Base-by-base conservation (phyloP, 208 protist genomes). In the Leishmania martiniquensis region DNA sequence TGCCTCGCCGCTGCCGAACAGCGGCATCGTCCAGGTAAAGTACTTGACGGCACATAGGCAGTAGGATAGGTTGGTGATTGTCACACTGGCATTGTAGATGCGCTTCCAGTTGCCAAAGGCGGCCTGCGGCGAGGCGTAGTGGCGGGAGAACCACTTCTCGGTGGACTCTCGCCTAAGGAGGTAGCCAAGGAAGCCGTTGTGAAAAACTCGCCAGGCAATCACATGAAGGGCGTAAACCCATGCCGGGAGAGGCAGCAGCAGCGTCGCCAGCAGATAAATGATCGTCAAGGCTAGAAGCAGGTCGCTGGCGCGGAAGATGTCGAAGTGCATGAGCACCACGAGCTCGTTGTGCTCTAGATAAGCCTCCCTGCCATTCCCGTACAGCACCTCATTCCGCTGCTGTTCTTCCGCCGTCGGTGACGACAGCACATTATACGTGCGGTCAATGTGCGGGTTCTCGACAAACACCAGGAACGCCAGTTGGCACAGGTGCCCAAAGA, bases 91-190 rank as follows among this genome's bases (percentile, higher is more conserved):
- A 78, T 97, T 97, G 84, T 94, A 97, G 68, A 96, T 88, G 47
- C 71, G 86, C 78, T 98, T 98, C 95, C 96, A 99, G 80, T 97
- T 96, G 78, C 87, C 79, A 81, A 98, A 98, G 29, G 96, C 96
- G 20, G 83, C 39, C 59, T 91, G 84, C 45, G 81, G 89, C 54
- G 75, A 84, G 60, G 76, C 68, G 85, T 95, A 98, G 75, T 90
- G 84, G 2, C 85, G 76, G 22, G 88, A 95, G 73, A 94, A 98
- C 83, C 88, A 98, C 85, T 91, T 87, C 59, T 87, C 74, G 47
- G 81, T 82, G 37, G 84, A 86, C 89, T 98, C 88, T 68, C 69
- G 76, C 52, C 80, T 78, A 17, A 99, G 80, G 37, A 98, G 57
- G 57, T 87, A 89, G 47, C 96, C 96, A 34, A 99, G 82, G 37